phyloP scores from a whole-genome alignment of 805 yeast genomes.

The Sungouiozyma intestinalis region DNA sequence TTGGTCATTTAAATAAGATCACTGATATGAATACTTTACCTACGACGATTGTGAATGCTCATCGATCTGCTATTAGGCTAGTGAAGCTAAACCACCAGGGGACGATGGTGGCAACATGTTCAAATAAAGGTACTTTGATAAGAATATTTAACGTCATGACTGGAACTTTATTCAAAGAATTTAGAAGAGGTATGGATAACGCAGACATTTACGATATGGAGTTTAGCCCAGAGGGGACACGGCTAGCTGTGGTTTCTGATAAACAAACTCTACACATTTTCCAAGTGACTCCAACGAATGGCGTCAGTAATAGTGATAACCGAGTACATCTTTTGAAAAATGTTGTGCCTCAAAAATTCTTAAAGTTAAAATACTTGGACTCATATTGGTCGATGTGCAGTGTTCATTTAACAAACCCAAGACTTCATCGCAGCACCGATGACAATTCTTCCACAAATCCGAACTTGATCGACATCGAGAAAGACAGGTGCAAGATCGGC shows the following conservation, averaged over 20 bases:
- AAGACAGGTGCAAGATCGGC: constrained; percentile 24
- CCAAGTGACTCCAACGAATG: constrained; percentile 27
- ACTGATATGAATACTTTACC: constrained; percentile 11
- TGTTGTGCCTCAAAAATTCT: constrained; percentile 36
- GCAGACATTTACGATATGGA: constrained; percentile 76
- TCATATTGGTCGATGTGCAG: constrained; percentile 87
- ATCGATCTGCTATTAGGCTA: constrained; percentile 63
- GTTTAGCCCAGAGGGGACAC: constrained; percentile 66
- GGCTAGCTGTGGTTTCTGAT: constrained; percentile 78
- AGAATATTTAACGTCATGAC: constrained; percentile 58
- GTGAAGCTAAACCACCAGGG: constrained; percentile 68
- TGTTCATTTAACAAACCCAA: constrained; percentile 36
- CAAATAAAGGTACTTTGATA: constrained; percentile 81
- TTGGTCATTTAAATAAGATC: constrained; percentile 14
- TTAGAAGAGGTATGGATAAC: constrained; percentile 80
- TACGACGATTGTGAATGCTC: constrained; percentile 62
- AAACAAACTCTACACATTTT: constrained; percentile 84
- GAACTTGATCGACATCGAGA: constrained; percentile 4
- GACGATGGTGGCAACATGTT: constrained; percentile 73
- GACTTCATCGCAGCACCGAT: constrained; percentile 15
- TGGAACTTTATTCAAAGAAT: constrained; percentile 67
- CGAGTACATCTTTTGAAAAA: constrained; percentile 57
- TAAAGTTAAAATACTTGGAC: constrained; percentile 65
- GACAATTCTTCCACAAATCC: constrained; percentile 1
- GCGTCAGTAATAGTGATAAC: constrained; percentile 26